phyloP scores from a whole-genome alignment of 805 yeast species.

The Spathaspora passalidarum region DNA sequence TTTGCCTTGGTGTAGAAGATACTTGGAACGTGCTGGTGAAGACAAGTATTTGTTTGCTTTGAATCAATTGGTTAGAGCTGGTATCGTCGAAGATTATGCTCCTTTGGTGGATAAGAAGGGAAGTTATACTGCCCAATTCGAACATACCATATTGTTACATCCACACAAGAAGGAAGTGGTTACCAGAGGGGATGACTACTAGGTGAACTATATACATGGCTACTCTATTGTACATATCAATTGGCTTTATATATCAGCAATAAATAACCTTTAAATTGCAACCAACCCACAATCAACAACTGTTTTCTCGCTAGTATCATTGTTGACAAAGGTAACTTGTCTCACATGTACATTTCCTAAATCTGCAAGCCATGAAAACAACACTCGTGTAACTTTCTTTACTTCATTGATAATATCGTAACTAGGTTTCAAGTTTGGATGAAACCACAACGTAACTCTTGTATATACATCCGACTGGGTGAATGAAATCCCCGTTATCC shows the following conservation, averaged over 20 bases:
- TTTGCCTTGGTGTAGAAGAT: slow-evolving; percentile 94
- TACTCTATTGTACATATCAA: background rate
- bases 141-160: slow-evolving; percentile 88
- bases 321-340: background rate
- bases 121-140: slow-evolving; percentile 92
- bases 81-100: slow-evolving; percentile 90
- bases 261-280: no score
- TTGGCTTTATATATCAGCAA: no score
- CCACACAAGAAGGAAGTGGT: slow-evolving; percentile 93
- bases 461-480: background rate
- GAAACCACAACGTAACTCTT: background rate
- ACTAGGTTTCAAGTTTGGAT: background rate
- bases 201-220: no score
- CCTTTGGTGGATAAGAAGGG: slow-evolving; percentile 85
- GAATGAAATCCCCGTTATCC: background rate
- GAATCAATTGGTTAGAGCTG: slow-evolving; percentile 79
- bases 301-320: background rate
- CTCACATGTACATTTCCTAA: background rate
- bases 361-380: background rate
- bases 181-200: slow-evolving; percentile 93
- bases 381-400: background rate
- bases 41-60: slow-evolving; percentile 87
- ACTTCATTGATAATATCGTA: background rate
- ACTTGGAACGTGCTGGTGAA: slow-evolving; percentile 86
- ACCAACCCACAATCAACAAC: slow-evolving; percentile 1